Evolutionary conservation across 495 filamentous ascomycete species (phyloP).

Genomic region (Penicillium manginii): DNA sequence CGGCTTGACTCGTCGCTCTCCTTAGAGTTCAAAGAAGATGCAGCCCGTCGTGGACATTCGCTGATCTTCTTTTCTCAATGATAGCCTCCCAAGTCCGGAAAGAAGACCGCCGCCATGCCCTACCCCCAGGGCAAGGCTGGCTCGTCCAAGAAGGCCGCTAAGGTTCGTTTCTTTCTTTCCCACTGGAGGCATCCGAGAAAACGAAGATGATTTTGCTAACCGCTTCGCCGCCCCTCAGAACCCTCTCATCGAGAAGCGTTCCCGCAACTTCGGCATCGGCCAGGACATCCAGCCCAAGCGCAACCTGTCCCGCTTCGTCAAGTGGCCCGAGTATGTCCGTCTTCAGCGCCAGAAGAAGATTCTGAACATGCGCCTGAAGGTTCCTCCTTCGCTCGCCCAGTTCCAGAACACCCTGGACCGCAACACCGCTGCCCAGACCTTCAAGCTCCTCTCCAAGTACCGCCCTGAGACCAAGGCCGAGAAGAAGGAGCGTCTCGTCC

Average conservation of each 20-base stretch:
- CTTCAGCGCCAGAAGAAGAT: slow-evolving; percentile 99
- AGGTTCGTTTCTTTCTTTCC: slow-evolving; percentile 65
- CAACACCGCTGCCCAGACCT: slow-evolving; percentile 93
- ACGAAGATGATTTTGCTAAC: slow-evolving; percentile 27
- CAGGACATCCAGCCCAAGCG: slow-evolving; percentile 97
- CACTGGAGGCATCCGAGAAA: slow-evolving; percentile 19
- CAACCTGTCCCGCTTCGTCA: slow-evolving; percentile 98
- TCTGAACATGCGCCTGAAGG: slow-evolving; percentile 97
- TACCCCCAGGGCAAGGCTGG: slow-evolving; percentile 94
- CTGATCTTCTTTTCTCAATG: slow-evolving; percentile 99
- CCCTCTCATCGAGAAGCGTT: slow-evolving; percentile 97
- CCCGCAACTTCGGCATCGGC: slow-evolving; percentile 98
- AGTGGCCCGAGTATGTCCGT: slow-evolving; percentile 98
- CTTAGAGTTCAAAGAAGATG: slow-evolving; percentile 89
- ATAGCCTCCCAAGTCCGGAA: slow-evolving; percentile 97
- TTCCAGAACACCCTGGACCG: slow-evolving; percentile 98
- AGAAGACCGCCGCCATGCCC: slow-evolving; percentile 93
- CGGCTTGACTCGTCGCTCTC: slow-evolving; percentile 62
- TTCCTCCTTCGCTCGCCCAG: slow-evolving; percentile 95
- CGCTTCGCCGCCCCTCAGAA: slow-evolving; percentile 61
- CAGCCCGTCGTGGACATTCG: slow-evolving; percentile 74
- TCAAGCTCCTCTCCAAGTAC: slow-evolving; percentile 99
- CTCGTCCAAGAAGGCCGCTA: slow-evolving; percentile 85
- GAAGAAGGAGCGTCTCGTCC: slow-evolving; percentile 99
- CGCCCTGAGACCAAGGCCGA: slow-evolving; percentile 97